Percentiles rank a stretch among this genome's conserved stretches.
These are phyloP conservation scores for Rhododendron mucronatum DNA, from an alignment of 148 eudicot species.

Conservation along the genomic window DNA sequence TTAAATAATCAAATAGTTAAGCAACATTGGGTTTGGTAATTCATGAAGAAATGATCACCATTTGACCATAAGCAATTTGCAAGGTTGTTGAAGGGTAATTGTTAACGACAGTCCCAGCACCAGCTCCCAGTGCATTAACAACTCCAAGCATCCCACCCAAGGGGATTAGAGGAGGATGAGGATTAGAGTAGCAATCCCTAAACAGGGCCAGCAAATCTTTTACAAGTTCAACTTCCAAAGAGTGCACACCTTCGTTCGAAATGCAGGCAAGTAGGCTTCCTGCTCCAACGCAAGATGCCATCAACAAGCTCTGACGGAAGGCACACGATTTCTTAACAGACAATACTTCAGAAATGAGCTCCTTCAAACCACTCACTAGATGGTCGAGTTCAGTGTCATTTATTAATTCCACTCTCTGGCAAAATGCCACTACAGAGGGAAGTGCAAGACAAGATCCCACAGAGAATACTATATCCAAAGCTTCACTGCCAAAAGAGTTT, in stretches of 20 bases:
- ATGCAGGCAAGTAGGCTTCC: slow-evolving; percentile 69
- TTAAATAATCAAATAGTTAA: not conserved
- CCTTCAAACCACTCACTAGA: slow-evolving; percentile 42
- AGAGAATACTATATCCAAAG: slow-evolving; percentile 27
- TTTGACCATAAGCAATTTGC: slow-evolving; percentile 24
- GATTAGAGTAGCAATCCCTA: slow-evolving; percentile 49
- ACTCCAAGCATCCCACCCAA: slow-evolving; percentile 92
- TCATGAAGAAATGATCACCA: slow-evolving; percentile 34
- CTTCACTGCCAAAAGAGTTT: slow-evolving; percentile 18
- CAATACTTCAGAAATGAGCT: slow-evolving; percentile 57
- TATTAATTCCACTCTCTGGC: slow-evolving; percentile 73
- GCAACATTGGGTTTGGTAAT: not conserved
- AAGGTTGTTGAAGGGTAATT: slow-evolving; percentile 23
- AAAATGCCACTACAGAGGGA: slow-evolving; percentile 61
- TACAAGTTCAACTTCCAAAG: slow-evolving; percentile 45
- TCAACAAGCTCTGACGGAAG: slow-evolving; percentile 59
- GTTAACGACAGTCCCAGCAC: slow-evolving; percentile 52
- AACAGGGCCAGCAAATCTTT: slow-evolving; percentile 46
- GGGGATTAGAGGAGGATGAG: slow-evolving; percentile 64
- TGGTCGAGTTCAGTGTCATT: slow-evolving; percentile 50
- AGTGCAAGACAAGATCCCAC: slow-evolving; percentile 79
- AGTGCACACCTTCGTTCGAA: slow-evolving; percentile 58
- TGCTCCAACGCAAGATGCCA: slow-evolving; percentile 81
- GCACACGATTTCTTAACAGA: slow-evolving; percentile 36
- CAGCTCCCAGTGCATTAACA: slow-evolving; percentile 83